Evolutionary conservation across 75 land plant species (phyloP).

Genomic region (Chamaecyparis obtusa): DNA sequence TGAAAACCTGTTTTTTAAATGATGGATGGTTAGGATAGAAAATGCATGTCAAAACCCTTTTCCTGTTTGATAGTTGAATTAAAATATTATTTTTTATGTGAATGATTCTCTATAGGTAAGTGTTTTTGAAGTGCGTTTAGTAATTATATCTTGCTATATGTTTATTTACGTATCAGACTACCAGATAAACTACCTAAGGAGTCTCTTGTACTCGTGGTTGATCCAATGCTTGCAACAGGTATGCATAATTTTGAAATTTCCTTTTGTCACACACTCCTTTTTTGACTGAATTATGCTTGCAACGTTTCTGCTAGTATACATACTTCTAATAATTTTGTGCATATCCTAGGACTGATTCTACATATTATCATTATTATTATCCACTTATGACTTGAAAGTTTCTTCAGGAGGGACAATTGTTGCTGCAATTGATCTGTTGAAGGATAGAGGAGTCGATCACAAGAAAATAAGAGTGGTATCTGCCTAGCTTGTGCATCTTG

Average conservation of each 20-base stretch:
- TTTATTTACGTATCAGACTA: conserved; percentile 51
- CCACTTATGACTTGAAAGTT: neutral
- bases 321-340: neutral
- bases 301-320: neutral
- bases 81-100: neutral
- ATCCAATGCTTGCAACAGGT: conserved; percentile 99
- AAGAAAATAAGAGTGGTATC: conserved; percentile 92
- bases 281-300: neutral
- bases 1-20: neutral
- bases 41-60: neutral
- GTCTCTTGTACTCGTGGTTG: conserved; percentile 76
- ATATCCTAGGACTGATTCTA: neutral
- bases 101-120: neutral
- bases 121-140: neutral
- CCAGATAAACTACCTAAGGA: conserved; percentile 88
- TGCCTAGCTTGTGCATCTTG: conserved; percentile 6
- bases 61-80: neutral
- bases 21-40: neutral
- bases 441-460: conserved; percentile 72
- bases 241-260: neutral
- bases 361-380: neutral
- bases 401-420: conserved; percentile 92
- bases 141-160: neutral
- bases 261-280: neutral
- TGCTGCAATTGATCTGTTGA: conserved; percentile 77